Percentiles rank a stretch among this genome's conserved stretches.
Conservation (phyloP, 2,329 filamentous ascomycete genomes). For the Trichoderma afroharzianum region DNA sequence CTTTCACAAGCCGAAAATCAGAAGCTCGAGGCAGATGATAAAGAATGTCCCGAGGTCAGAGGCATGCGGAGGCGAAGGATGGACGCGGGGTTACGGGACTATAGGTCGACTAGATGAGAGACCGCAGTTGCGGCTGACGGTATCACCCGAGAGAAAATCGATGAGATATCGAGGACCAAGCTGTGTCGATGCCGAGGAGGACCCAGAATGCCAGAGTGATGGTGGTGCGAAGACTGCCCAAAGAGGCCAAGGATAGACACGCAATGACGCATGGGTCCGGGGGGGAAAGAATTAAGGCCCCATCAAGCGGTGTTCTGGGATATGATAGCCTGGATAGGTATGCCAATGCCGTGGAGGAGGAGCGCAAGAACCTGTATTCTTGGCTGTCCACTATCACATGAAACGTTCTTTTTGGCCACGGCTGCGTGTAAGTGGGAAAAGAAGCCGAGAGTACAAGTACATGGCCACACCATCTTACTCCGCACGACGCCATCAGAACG, state of each 20-base stretch:
- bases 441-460: constrained; percentile 3
- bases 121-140: constrained; percentile 4
- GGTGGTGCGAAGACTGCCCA: not conserved
- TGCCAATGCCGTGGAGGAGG: not conserved
- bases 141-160: not conserved
- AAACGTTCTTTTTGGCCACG: not conserved
- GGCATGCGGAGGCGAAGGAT: not conserved
- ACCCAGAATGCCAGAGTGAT: not conserved
- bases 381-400: constrained; percentile 1
- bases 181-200: not conserved
- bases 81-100: constrained; percentile 7
- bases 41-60: constrained; percentile 18
- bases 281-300: not conserved
- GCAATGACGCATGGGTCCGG: constrained; percentile 13
- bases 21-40: constrained; percentile 11
- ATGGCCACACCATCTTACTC: constrained; percentile 2
- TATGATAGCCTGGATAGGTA: not conserved
- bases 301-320: not conserved
- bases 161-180: not conserved
- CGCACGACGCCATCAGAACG: constrained; percentile 3
- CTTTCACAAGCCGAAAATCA: constrained; percentile 19
- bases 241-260: not conserved
- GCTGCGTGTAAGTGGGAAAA: not conserved
- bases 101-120: not conserved
- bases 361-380: not conserved